Evolutionary conservation across 1,139 yeast genomes (phyloP).

Genomic region (Pichia sp.): DNA sequence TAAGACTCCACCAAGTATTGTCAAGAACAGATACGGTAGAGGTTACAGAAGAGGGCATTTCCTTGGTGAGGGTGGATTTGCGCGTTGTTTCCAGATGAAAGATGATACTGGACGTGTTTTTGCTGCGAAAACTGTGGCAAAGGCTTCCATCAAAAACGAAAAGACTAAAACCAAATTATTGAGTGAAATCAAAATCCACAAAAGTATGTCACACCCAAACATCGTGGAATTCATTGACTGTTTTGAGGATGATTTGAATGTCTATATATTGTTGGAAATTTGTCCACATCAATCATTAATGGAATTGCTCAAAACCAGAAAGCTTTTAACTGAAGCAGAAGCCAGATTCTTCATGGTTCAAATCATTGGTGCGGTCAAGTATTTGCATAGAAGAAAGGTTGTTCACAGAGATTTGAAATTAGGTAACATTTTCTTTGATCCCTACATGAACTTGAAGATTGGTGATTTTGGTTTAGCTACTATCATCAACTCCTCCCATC

Average conservation of each 20-base stretch:
- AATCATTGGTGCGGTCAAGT: conserved; percentile 87
- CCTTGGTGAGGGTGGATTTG: conserved; percentile 98
- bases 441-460: conserved; percentile 84
- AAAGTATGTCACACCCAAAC: conserved; percentile 80
- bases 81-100: conserved; percentile 95
- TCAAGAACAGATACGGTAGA: conserved; percentile 78
- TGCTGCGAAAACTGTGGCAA: conserved; percentile 98
- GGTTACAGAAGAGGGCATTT: conserved; percentile 89
- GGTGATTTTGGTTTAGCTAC: conserved; percentile 98
- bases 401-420: conserved; percentile 92
- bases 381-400: conserved; percentile 88
- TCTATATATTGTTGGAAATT: conserved; percentile 85
- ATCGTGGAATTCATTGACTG: conserved; percentile 90
- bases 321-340: conserved; percentile 81
- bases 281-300: conserved; percentile 90
- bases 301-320: conserved; percentile 85
- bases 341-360: conserved; percentile 88
- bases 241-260: conserved; percentile 91
- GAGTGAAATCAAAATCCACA: conserved; percentile 93
- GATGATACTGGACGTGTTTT: conserved; percentile 75
- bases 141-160: conserved; percentile 84
- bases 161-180: conserved; percentile 84
- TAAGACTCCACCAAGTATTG: conserved; percentile 91
- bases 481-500: conserved; percentile 55
- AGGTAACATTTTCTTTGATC: conserved; percentile 91